phyloP scores from a whole-genome alignment of 352 stramenopile genomes.

The Pythium monospermum region DNA sequence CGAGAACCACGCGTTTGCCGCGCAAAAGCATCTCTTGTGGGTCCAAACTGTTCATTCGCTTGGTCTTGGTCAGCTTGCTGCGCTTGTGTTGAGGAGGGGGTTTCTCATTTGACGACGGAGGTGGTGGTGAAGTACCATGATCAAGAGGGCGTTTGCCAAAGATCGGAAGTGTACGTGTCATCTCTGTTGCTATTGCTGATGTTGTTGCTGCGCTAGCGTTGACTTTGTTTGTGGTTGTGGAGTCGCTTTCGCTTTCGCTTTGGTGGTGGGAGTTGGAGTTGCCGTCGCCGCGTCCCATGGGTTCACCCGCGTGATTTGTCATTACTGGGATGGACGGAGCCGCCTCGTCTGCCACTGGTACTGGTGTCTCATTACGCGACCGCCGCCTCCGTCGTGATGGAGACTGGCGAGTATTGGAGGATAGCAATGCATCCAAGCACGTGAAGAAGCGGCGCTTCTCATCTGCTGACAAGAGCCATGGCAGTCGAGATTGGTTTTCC shows the following conservation, averaged over 20 bases:
- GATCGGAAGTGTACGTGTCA: too few relatives aligned
- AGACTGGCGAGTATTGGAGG: background rate
- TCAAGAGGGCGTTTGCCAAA: too few relatives aligned
- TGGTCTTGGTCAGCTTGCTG: slow-evolving; percentile 23
- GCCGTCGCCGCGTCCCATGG: slow-evolving; percentile 14
- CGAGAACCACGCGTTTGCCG: slow-evolving; percentile 39
- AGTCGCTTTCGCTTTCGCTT: background rate
- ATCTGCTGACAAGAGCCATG: slow-evolving; percentile 30
- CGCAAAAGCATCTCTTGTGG: slow-evolving; percentile 24
- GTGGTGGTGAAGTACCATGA: too few relatives aligned
- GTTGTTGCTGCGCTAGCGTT: background rate
- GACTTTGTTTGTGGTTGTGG: background rate
- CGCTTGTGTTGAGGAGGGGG: too few relatives aligned
- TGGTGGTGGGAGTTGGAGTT: background rate
- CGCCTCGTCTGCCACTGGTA: slow-evolving; percentile 5
- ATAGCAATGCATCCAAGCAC: slow-evolving; percentile 36
- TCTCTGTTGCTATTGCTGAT: background rate
- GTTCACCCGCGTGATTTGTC: slow-evolving; percentile 19
- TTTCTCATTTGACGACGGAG: slow-evolving; percentile 7
- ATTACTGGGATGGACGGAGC: slow-evolving; percentile 2
- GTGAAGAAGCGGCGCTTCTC: slow-evolving; percentile 46
- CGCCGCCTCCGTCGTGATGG: background rate
- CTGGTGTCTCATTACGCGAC: background rate
- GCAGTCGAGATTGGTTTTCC: slow-evolving; percentile 1
- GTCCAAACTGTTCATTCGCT: slow-evolving; percentile 23